Percentiles rank a stretch among this genome's conserved stretches.
phyloP scores from a whole-genome alignment of 106 monocot species.

The Phalaenopsis equestris region DNA sequence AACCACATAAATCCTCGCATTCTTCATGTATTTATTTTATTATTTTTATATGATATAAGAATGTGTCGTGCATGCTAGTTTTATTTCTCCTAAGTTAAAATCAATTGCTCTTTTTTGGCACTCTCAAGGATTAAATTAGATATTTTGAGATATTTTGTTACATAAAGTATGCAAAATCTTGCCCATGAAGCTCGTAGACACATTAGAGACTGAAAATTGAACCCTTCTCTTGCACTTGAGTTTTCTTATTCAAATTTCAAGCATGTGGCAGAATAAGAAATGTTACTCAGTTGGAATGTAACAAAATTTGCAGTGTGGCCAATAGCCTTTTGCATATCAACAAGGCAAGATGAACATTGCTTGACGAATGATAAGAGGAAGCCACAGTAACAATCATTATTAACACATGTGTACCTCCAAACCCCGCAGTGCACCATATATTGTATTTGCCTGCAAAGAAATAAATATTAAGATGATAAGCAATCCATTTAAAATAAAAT shows the following conservation, averaged over 20 bases:
- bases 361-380: slow-evolving; percentile 1
- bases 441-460: slow-evolving; percentile 60
- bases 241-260: not conserved
- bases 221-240: not conserved
- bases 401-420: slow-evolving; percentile 57
- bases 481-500: not conserved
- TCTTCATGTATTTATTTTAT: not conserved
- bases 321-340: not conserved
- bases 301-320: not conserved
- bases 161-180: not conserved
- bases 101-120: not conserved
- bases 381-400: not conserved
- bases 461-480: slow-evolving; percentile 9
- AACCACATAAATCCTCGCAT: not conserved
- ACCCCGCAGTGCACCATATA: slow-evolving; percentile 84
- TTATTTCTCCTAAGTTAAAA: not conserved
- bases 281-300: not conserved
- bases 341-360: not conserved
- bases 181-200: not conserved
- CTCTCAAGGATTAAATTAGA: not conserved
- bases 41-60: not conserved
- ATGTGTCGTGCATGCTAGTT: not conserved
- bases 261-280: not conserved
- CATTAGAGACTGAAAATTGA: not conserved
- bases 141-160: not conserved